Percentiles rank a stretch among this genome's conserved stretches.
These are phyloP conservation scores for Myxozyma nipponensis DNA, from an alignment of 805 yeast genomes.

Conservation along the genomic window DNA sequence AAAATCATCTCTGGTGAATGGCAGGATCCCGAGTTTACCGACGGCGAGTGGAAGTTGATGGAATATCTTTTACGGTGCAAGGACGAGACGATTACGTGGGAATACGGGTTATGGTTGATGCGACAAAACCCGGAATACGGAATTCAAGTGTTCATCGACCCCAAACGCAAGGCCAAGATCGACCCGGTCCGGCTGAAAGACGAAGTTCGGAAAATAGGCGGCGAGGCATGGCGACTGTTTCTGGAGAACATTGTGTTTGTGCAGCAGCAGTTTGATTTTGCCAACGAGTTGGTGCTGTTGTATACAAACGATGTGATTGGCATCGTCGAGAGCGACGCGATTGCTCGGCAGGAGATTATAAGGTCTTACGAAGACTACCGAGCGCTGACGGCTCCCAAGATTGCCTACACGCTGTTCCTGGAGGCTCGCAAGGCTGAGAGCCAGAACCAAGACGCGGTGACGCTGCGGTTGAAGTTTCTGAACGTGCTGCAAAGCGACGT, in stretches of 20 bases:
- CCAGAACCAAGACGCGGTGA: conserved; percentile 18
- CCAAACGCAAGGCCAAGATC: conserved; percentile 27
- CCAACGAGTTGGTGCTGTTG: conserved; percentile 36
- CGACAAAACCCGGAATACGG: conserved; percentile 35
- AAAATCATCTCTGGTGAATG: conserved; percentile 32
- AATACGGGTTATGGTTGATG: conserved; percentile 38
- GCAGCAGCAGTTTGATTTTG: conserved; percentile 29
- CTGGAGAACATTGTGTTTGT: conserved; percentile 36
- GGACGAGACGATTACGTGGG: conserved; percentile 38
- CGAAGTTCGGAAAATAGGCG: conserved; percentile 36
- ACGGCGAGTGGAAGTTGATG: conserved; percentile 33
- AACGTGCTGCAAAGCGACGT: conserved; percentile 29
- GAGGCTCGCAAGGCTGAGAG: conserved; percentile 13
- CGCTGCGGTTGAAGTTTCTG: conserved; percentile 31
- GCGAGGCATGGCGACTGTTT: conserved; percentile 38
- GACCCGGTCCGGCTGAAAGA: conserved; percentile 33
- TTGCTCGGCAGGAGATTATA: conserved; percentile 23
- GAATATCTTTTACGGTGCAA: conserved; percentile 30
- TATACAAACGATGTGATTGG: conserved; percentile 37
- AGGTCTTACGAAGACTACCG: conserved; percentile 31
- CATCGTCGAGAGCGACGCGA: conserved; percentile 22
- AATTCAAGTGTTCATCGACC: conserved; percentile 35
- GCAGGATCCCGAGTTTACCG: conserved; percentile 28
- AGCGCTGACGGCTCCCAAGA: conserved; percentile 36
- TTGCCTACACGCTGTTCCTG: conserved; percentile 32